These are phyloP conservation scores for Annulohypoxylon bovei DNA, from an alignment of 495 filamentous ascomycete species.

Conservation along the genomic window DNA sequence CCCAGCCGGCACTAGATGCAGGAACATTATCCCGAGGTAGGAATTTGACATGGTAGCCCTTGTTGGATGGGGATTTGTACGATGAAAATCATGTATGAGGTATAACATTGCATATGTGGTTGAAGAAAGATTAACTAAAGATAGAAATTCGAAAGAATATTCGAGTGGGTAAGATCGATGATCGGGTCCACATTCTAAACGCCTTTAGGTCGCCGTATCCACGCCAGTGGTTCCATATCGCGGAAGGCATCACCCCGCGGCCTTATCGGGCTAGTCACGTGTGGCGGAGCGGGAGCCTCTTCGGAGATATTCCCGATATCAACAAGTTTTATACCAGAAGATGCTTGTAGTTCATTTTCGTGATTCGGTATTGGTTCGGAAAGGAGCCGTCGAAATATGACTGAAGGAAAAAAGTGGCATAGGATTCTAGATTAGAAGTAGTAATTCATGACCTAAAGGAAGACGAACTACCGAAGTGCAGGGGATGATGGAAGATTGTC, in stretches of 20 bases:
- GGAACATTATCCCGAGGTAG: slow-evolving; percentile 13
- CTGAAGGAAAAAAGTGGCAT: neutral
- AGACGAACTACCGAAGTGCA: slow-evolving; percentile 25
- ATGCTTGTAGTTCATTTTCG: neutral
- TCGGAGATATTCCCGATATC: slow-evolving; percentile 25
- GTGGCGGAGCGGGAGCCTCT: slow-evolving; percentile 24
- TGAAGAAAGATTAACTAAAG: neutral
- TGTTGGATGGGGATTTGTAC: neutral
- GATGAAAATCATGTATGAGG: slow-evolving; percentile 9
- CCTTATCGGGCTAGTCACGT: slow-evolving; percentile 47
- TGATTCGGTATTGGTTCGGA: slow-evolving; percentile 1
- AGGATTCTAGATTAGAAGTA: neutral
- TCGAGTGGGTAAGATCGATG: neutral
- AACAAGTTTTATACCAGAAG: neutral
- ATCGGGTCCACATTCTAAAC: neutral
- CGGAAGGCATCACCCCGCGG: slow-evolving; percentile 48
- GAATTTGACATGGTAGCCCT: neutral
- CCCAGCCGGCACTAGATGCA: slow-evolving; percentile 23
- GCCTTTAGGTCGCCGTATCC: slow-evolving; percentile 9
- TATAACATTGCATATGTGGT: neutral
- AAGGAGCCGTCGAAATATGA: neutral
- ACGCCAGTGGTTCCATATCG: slow-evolving; percentile 37
- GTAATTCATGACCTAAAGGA: neutral
- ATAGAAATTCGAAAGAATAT: slow-evolving; percentile 8
- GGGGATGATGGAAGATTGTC: slow-evolving; percentile 33